Evolutionary conservation across 73 alveolate species (phyloP).

Genomic region (Tetrahymena elliotti): DNA sequence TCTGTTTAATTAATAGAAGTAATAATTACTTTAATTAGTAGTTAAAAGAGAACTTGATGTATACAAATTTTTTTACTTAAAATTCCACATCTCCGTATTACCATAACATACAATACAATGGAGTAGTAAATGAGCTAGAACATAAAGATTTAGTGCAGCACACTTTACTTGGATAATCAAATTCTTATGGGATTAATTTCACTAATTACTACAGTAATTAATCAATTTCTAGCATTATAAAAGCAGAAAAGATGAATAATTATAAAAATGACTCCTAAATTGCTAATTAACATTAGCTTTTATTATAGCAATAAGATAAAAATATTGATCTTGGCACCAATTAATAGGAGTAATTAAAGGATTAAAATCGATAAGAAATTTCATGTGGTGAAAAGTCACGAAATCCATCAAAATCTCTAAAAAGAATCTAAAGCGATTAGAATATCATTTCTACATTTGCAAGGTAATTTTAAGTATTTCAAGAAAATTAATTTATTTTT

Average conservation of each 20-base stretch:
- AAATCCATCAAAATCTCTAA: neutral
- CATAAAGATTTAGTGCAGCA: neutral
- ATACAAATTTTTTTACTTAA: neutral
- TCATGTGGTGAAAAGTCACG: neutral
- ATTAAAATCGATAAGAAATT: neutral
- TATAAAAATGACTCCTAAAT: neutral
- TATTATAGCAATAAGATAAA: neutral
- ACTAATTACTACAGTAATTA: neutral
- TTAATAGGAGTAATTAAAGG: neutral
- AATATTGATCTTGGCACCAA: neutral
- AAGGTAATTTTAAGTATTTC: neutral
- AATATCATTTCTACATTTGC: neutral
- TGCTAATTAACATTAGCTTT: too few relatives aligned
- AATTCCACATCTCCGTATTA: neutral
- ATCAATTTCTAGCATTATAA: neutral
- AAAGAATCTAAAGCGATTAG: neutral
- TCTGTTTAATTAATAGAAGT: neutral
- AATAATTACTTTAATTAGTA: neutral
- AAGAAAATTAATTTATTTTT: neutral
- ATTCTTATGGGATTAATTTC: neutral
- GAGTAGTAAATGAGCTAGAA: neutral
- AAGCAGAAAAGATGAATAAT: neutral
- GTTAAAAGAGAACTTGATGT: neutral
- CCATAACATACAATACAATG: neutral
- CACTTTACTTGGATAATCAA: neutral